Conservation (phyloP, 2,329 filamentous ascomycete species). For the Fusarium sp. region DNA sequence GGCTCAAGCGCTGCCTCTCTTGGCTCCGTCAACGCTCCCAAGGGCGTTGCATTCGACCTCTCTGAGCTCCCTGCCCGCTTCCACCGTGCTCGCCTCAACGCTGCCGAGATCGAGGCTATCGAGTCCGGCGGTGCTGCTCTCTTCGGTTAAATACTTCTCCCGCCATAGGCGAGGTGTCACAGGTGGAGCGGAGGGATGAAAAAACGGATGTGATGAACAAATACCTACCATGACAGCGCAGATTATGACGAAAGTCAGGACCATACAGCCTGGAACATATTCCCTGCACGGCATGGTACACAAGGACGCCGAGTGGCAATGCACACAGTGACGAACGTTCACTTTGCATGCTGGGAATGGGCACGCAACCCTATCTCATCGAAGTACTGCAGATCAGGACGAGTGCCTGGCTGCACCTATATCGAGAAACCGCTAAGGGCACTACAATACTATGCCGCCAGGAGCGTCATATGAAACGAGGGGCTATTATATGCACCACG, state of each 20-base stretch:
- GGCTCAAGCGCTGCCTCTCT: conserved; percentile 76
- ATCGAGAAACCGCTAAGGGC: conserved; percentile 32
- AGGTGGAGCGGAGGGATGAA: conserved; percentile 41
- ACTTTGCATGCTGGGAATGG: conserved; percentile 28
- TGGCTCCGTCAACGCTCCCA: conserved; percentile 76
- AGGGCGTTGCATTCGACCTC: conserved; percentile 88
- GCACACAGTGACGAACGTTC: conserved; percentile 25
- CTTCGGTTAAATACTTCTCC: conserved; percentile 57
- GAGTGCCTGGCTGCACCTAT: conserved; percentile 7
- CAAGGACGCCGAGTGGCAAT: conserved; percentile 38
- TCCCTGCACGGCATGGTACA: conserved; percentile 34
- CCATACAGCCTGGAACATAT: conserved; percentile 37
- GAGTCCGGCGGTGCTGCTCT: conserved; percentile 87
- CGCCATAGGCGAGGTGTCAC: conserved; percentile 33
- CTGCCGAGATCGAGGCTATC: conserved; percentile 93
- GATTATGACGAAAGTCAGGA: conserved; percentile 32
- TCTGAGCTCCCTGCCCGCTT: conserved; percentile 89
- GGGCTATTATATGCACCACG: conserved; percentile 24
- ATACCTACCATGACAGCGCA: conserved; percentile 32
- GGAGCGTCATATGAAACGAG: conserved; percentile 28
- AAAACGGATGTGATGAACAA: conserved; percentile 40
- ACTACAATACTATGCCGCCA: conserved; percentile 33
- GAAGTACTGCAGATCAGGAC: conserved; percentile 12
- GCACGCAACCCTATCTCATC: conserved; percentile 22
- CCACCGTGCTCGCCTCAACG: conserved; percentile 77